These are phyloP conservation scores for Podospora comata DNA, from an alignment of 495 filamentous ascomycete genomes.

Conservation along the genomic window DNA sequence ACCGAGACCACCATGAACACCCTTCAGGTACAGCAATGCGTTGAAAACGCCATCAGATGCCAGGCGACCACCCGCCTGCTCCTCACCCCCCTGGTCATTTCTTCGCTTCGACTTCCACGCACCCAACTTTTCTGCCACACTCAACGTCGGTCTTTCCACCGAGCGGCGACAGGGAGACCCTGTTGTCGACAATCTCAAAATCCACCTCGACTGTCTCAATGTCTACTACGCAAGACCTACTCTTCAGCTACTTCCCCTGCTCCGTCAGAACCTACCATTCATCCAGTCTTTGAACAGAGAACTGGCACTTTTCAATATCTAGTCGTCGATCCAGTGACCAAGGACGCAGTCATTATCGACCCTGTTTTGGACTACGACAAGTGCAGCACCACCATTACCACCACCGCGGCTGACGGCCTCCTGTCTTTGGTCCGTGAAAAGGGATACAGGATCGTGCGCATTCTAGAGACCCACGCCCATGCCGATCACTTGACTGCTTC, in stretches of 20 bases:
- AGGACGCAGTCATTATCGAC: constrained; percentile 54
- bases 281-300: constrained; percentile 31
- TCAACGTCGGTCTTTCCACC: background rate
- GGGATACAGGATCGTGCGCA: constrained; percentile 45
- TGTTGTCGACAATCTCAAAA: background rate
- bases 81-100: background rate
- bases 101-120: background rate
- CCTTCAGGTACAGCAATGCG: background rate
- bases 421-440: constrained; percentile 39
- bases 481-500: constrained; percentile 60
- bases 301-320: constrained; percentile 59
- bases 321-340: constrained; percentile 49
- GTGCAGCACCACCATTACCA: constrained; percentile 43
- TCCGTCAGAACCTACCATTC: constrained; percentile 23
- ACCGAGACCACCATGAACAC: constrained; percentile 7
- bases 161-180: background rate
- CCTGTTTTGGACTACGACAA: constrained; percentile 57
- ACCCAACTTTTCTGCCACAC: background rate
- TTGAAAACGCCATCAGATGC: constrained; percentile 7
- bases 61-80: constrained; percentile 6
- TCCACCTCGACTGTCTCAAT: background rate
- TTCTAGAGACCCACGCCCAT: constrained; percentile 63
- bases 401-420: constrained; percentile 48
- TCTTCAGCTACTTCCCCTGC: background rate
- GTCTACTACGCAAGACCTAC: background rate